Conservation (phyloP, 202 grass and related monocot species). For the Schoenoplectus tabernaemontani region DNA sequence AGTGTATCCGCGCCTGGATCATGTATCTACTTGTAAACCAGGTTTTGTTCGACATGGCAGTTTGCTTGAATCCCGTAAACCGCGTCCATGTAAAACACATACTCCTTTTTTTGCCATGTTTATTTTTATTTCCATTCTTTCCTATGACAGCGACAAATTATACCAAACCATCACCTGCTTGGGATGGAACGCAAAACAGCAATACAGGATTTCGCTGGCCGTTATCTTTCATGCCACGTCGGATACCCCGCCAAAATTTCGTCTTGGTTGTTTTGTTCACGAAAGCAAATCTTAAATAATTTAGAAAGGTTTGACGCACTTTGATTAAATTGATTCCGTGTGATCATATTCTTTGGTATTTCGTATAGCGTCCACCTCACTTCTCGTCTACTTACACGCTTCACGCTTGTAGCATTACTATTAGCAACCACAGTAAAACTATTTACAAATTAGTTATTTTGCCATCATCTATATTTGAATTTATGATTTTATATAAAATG, state of each 20-base stretch:
- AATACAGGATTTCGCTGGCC: background rate
- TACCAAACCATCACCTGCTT: background rate
- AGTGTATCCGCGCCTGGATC: background rate
- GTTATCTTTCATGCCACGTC: background rate
- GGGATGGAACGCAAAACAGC: background rate
- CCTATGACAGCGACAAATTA: background rate
- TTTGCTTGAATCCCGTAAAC: background rate
- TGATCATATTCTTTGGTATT: background rate
- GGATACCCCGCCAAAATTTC: no score
- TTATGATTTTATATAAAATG: no score
- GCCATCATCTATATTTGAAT: no score
- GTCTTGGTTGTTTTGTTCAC: background rate
- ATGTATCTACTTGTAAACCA: background rate
- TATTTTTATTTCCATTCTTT: background rate
- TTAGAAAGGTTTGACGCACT: background rate
- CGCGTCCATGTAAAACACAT: background rate
- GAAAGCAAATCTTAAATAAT: slow-evolving; percentile 14
- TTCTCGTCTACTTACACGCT: no score
- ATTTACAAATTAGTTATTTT: no score
- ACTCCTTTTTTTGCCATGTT: background rate
- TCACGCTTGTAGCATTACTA: no score
- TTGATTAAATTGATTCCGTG: background rate
- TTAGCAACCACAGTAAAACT: no score
- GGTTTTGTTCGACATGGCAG: background rate
- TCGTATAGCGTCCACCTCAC: no score